Evolutionary conservation across 352 stramenopile genomes (phyloP), one percentile per base, ranked within the genome.

Genomic region (Salisapilia sapeloensis): DNA sequence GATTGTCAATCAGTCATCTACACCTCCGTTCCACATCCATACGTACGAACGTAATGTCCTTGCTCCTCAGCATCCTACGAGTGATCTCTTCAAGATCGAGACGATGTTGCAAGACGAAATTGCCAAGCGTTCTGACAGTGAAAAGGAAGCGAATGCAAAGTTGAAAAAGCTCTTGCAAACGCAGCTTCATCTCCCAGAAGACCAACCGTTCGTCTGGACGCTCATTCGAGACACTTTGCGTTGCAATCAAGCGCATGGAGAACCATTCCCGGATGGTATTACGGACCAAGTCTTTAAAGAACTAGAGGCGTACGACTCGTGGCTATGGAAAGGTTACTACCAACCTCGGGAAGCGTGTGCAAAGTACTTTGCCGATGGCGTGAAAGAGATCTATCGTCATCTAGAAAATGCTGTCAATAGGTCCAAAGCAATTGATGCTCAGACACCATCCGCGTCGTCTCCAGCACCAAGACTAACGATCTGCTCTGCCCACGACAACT

Each of bases 401-500:
- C 24, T 81, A 1, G 61, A 71, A 40, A 34, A 37, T 12, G 50
- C 80, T 25, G 53, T 78, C 24, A 41, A 28, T 5, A 28, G 25
- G 7, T 9, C 5, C 14, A 30, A 45, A 17, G 17, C 7, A 1
- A 24, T 21, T 1, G 26, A 40, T 12, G 50, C 43, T 7, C 31
- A 57, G 15, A 40, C 12, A 12, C n/a, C 24, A 12, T n/a, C 12
- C 24, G 12, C n/a, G 12, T 29, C n/a, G n/a, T 12, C n/a, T n/a
- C n/a, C n/a, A 58, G 22, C 29, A 34, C 16, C 31, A 42, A 34
- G 22, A 48, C 55, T 19, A 75, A 72, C 70, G 18, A 79, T 89
- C 48, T 84, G 84, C 49, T 89, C 74, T 13, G 70, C 70, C 1
- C 74, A 89, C 35, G 69, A 89, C 50, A 85, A 85, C 44, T 82